These are phyloP conservation scores for Pseudotsuga menziesii DNA, from an alignment of 75 land plant genomes.

Conservation along the genomic window DNA sequence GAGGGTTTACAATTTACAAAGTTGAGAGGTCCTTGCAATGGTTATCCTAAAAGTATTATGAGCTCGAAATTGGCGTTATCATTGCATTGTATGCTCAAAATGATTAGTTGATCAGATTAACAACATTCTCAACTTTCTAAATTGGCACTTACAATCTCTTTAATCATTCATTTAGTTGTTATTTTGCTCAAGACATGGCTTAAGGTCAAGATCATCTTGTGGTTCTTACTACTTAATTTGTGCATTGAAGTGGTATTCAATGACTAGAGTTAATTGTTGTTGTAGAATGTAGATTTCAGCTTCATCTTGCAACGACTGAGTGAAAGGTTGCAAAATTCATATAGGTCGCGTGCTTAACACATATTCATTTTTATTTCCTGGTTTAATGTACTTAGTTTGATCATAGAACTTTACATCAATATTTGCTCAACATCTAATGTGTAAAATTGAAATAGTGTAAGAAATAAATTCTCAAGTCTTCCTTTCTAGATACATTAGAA, in stretches of 20 bases:
- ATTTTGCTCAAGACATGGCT: background rate
- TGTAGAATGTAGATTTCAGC: too few species aligned
- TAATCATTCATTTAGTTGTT: background rate
- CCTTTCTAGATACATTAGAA: background rate
- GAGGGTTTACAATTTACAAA: conserved; percentile 5
- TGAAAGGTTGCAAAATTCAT: background rate
- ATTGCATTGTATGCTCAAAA: background rate
- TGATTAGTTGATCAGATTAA: background rate
- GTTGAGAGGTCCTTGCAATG: background rate
- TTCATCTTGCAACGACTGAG: background rate
- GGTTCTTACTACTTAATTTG: background rate
- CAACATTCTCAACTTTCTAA: background rate
- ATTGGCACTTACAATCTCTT: background rate
- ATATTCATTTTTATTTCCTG: too few species aligned
- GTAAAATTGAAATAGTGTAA: background rate
- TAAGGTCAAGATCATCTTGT: background rate
- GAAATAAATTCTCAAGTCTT: background rate
- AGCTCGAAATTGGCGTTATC: too few species aligned
- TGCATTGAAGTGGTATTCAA: background rate
- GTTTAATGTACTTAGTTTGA: background rate
- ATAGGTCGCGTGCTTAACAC: background rate
- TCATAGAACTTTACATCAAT: background rate
- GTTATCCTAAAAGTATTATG: background rate
- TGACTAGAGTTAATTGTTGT: too few species aligned
- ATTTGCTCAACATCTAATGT: background rate